Percentiles rank a stretch among this genome's conserved stretches.
These are phyloP conservation scores for Chaetomiaceae sp. DNA, from an alignment of 2,329 filamentous ascomycete genomes.

Conservation along the genomic window DNA sequence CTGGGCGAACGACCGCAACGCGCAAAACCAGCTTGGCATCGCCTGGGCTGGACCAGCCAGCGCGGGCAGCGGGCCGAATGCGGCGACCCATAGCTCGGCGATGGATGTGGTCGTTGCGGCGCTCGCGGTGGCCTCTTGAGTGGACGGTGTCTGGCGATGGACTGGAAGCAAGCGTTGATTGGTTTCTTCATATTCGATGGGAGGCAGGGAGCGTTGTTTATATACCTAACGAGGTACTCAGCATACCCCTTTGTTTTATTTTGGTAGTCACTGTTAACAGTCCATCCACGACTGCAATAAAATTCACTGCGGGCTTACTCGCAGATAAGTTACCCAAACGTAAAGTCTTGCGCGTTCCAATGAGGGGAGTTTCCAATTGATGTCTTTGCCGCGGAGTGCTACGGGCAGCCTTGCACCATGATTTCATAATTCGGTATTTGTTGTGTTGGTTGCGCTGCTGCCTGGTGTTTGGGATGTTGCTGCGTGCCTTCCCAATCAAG, in stretches of 20 bases:
- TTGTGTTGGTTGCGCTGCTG: slow-evolving; percentile 3
- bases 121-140: slow-evolving; percentile 31
- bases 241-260: too few relatives aligned
- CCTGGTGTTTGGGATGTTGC: background rate
- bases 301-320: too few relatives aligned
- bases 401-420: background rate
- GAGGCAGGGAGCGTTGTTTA: too few relatives aligned
- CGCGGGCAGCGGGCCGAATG: slow-evolving; percentile 39
- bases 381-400: too few relatives aligned
- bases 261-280: too few relatives aligned
- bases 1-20: slow-evolving; percentile 53
- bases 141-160: too few relatives aligned
- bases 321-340: too few relatives aligned
- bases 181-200: too few relatives aligned
- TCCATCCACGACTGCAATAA: too few relatives aligned
- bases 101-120: slow-evolving; percentile 63
- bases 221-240: too few relatives aligned
- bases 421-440: background rate
- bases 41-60: slow-evolving; percentile 56
- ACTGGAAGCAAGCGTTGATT: background rate
- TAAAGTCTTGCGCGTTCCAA: too few relatives aligned
- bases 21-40: slow-evolving; percentile 47
- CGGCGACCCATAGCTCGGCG: slow-evolving; percentile 58
- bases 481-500: background rate
- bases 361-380: too few relatives aligned